Conservation (phyloP, 768 basidiomycete species). For the Erythrobasidium yunnanense region DNA sequence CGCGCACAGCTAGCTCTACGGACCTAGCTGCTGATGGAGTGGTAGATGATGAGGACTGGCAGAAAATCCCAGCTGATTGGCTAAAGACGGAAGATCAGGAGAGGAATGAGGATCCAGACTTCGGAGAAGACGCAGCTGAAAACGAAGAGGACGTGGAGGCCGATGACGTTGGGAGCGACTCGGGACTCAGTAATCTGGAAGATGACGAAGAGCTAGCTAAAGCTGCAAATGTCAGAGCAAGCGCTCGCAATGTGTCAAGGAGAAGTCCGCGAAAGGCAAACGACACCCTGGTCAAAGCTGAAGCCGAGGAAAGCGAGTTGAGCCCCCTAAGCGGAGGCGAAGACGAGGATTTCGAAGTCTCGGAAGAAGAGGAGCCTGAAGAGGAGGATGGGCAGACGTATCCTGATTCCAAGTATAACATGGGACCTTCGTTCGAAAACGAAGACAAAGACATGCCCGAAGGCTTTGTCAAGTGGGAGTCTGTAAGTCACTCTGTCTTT, state of each 20-base stretch:
- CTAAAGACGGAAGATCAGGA: constrained; percentile 10
- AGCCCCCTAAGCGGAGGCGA: neutral
- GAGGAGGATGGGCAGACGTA: neutral
- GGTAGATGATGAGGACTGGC: constrained; percentile 33
- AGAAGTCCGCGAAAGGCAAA: neutral
- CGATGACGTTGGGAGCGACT: neutral
- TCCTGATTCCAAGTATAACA: constrained; percentile 1
- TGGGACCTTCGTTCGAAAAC: neutral
- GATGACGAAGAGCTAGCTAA: neutral
- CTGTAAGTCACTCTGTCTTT: neutral
- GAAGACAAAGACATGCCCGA: constrained; percentile 21
- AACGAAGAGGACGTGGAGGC: neutral
- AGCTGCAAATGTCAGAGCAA: neutral
- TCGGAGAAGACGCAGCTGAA: constrained; percentile 4
- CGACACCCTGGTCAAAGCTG: neutral
- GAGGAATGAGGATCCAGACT: constrained; percentile 19
- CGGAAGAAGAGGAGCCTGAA: constrained; percentile 8
- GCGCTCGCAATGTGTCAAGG: neutral
- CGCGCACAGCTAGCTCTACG: neutral
- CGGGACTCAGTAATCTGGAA: neutral
- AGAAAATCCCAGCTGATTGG: constrained; percentile 24
- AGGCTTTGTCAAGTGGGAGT: constrained; percentile 17
- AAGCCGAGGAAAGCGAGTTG: constrained; percentile 1
- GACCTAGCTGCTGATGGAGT: constrained; percentile 25
- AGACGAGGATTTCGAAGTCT: neutral